phyloP scores from a whole-genome alignment of 2,329 filamentous ascomycete genomes.

The Paecilomyces sp. region DNA sequence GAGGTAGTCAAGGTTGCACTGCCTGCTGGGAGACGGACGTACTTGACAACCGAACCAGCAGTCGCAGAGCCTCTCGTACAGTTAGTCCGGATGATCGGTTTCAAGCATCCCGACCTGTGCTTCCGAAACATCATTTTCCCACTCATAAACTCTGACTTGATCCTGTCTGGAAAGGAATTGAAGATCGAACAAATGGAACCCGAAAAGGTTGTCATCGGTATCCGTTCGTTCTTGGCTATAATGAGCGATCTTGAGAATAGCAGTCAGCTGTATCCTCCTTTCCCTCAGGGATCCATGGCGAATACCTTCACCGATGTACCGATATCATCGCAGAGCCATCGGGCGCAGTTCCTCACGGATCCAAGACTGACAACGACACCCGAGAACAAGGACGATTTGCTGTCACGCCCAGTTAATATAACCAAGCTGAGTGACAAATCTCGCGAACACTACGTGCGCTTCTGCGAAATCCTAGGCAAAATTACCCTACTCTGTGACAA shows the following conservation, averaged over 20 bases:
- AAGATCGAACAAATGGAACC: constrained; percentile 91
- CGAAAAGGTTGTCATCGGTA: constrained; percentile 95
- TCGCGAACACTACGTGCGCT: constrained; percentile 78
- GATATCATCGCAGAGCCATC: constrained; percentile 25
- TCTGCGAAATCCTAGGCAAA: constrained; percentile 91
- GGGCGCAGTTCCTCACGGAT: constrained; percentile 31
- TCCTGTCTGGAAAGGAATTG: constrained; percentile 66
- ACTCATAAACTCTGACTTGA: constrained; percentile 85
- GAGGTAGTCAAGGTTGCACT: constrained; percentile 82
- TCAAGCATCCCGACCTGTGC: constrained; percentile 87
- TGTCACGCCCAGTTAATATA: constrained; percentile 49
- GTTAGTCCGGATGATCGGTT: constrained; percentile 88
- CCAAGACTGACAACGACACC: constrained; percentile 17
- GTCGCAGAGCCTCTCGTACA: constrained; percentile 88
- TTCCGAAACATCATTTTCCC: constrained; percentile 92
- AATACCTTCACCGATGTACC: constrained; percentile 31
- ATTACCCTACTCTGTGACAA: constrained; percentile 96
- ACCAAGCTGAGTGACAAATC: constrained; percentile 64
- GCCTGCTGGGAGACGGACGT: constrained; percentile 69
- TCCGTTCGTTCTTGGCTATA: constrained; percentile 85
- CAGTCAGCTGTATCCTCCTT: constrained; percentile 69
- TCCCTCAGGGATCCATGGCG: constrained; percentile 58
- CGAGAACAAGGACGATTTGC: constrained; percentile 22
- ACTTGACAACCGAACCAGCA: constrained; percentile 74
- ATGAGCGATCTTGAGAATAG: constrained; percentile 88